These are phyloP conservation scores for Caryocar brasiliense DNA, from an alignment of 441 rosid species.

Conservation along the genomic window DNA sequence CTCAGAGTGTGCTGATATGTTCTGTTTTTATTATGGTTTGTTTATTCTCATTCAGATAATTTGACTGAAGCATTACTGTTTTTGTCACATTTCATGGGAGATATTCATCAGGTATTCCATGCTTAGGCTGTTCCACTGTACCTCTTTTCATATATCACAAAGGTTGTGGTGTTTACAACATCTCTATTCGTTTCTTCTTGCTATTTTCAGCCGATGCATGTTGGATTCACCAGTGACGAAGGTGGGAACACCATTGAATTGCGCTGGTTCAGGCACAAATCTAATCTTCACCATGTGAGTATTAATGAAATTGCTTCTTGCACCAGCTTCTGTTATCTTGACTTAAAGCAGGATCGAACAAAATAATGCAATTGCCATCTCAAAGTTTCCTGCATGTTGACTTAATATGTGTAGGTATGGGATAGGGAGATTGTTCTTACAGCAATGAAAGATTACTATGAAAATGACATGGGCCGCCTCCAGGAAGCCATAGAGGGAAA, in stretches of 20 bases:
- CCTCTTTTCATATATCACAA: no score
- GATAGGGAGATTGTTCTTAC: conserved; percentile 85
- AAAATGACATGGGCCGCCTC: conserved; percentile 61
- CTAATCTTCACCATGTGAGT: conserved; percentile 82
- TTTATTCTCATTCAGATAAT: conserved; percentile 40
- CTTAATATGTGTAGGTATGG: conserved; percentile 51
- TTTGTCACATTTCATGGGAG: conserved; percentile 93
- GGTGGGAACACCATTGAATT: conserved; percentile 78
- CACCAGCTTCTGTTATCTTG: not conserved
- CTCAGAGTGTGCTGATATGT: no score
- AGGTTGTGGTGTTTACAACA: no score
- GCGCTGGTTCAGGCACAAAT: conserved; percentile 84
- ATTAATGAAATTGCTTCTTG: not conserved
- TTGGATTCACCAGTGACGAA: conserved; percentile 67
- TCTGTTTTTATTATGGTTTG: not conserved
- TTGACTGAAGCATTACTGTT: conserved; percentile 86
- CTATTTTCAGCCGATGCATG: conserved; percentile 66
- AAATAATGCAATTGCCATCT: no score
- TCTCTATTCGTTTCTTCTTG: no score
- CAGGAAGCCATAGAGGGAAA: conserved; percentile 54
- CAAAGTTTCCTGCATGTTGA: no score
- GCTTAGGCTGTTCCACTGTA: no score
- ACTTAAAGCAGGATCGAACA: no score
- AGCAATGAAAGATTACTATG: conserved; percentile 61
- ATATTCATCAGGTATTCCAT: conserved; percentile 63